Conservation (phyloP, 139 green algal species). For the Chlamydomonas urium region DNA sequence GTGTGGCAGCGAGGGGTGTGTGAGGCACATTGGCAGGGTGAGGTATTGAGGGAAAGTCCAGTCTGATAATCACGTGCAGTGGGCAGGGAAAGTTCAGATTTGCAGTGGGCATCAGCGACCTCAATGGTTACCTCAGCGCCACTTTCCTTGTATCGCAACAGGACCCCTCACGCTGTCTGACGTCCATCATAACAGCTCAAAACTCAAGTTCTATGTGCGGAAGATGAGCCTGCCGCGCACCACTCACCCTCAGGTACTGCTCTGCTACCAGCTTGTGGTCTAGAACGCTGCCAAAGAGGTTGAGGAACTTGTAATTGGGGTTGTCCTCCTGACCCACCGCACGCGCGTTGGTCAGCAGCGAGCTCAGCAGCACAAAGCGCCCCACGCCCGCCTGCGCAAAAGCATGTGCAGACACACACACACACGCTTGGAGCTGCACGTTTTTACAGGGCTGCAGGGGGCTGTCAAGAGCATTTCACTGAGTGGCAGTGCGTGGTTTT, state of each 20-base stretch:
- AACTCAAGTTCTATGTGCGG: neutral
- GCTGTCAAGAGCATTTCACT: neutral
- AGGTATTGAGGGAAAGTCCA: neutral
- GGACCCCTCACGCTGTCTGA: neutral
- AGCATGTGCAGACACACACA: neutral
- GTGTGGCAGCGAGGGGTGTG: neutral
- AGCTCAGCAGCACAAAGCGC: constrained; percentile 55
- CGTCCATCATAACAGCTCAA: neutral
- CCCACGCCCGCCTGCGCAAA: constrained; percentile 18
- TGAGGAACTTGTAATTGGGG: constrained; percentile 64
- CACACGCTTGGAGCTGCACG: neutral
- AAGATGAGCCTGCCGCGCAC: neutral
- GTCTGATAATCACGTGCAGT: neutral
- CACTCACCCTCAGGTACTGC: constrained; percentile 37
- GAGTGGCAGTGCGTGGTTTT: neutral
- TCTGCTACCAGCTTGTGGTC: constrained; percentile 49
- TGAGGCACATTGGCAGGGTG: neutral
- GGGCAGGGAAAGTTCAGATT: neutral
- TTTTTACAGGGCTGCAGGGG: neutral
- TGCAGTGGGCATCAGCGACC: neutral
- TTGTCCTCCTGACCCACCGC: constrained; percentile 45
- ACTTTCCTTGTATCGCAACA: neutral
- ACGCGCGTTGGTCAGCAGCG: constrained; percentile 55
- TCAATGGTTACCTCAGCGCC: neutral
- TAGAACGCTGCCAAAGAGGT: constrained; percentile 54